Percentiles rank a stretch among this genome's conserved stretches.
phyloP scores from a whole-genome alignment of 2,329 filamentous ascomycete genomes.

The Sporothrix pseudoabietina region DNA sequence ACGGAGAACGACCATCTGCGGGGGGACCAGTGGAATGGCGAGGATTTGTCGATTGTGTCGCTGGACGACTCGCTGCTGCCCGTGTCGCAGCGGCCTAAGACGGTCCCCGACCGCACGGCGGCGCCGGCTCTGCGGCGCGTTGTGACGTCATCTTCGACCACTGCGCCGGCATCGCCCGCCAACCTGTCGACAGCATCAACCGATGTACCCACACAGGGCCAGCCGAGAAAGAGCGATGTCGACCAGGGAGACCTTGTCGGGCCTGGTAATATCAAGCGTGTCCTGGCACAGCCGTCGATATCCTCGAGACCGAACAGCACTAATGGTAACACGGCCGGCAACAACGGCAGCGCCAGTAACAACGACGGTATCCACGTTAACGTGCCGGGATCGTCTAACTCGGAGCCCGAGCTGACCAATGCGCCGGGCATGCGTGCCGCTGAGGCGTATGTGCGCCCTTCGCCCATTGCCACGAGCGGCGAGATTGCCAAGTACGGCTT shows the following conservation, averaged over 20 bases:
- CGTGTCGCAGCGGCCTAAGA: constrained; percentile 53
- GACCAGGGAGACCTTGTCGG: constrained; percentile 63
- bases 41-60: constrained; percentile 90
- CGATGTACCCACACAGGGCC: constrained; percentile 34
- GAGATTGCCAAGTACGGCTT: constrained; percentile 73
- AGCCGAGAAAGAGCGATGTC: constrained; percentile 42
- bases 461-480: constrained; percentile 74
- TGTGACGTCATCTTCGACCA: constrained; percentile 32
- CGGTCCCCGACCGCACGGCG: constrained; percentile 37
- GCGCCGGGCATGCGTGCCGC: constrained; percentile 80
- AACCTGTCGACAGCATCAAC: constrained; percentile 38
- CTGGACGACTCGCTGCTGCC: constrained; percentile 72
- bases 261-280: constrained; percentile 73
- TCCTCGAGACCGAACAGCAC: constrained; percentile 56
- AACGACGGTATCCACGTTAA: background rate
- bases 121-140: constrained; percentile 51
- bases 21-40: constrained; percentile 96
- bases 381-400: constrained; percentile 30
- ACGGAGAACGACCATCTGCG: constrained; percentile 81
- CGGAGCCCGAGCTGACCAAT: constrained; percentile 59
- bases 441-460: constrained; percentile 88
- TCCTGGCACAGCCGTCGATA: constrained; percentile 68
- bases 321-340: background rate
- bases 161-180: constrained; percentile 38
- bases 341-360: background rate